phyloP scores from a whole-genome alignment of 2,329 filamentous ascomycete genomes.

The Paraconiothyrium brasiliense region DNA sequence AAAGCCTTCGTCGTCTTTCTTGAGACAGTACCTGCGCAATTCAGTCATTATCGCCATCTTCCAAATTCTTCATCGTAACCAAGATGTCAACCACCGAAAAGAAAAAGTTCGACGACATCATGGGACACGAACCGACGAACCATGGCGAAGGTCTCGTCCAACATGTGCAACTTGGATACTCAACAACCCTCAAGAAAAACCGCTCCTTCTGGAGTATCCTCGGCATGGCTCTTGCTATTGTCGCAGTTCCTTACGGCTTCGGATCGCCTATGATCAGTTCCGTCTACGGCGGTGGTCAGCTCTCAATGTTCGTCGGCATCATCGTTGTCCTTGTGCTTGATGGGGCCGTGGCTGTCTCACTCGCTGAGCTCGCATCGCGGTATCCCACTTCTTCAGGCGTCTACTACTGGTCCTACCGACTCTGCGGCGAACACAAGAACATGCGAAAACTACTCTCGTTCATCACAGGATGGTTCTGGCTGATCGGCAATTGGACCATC shows the following conservation, averaged over 20 bases:
- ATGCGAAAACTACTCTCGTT: slow-evolving; percentile 19
- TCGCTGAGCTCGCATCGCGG: slow-evolving; percentile 21
- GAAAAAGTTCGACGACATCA: slow-evolving; percentile 4
- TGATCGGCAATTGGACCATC: slow-evolving; percentile 24
- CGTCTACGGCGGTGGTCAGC: slow-evolving; percentile 12
- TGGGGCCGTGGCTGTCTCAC: slow-evolving; percentile 19
- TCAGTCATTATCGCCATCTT: neutral
- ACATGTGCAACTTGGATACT: slow-evolving; percentile 12
- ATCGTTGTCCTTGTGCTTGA: slow-evolving; percentile 15
- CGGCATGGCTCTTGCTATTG: slow-evolving; percentile 7
- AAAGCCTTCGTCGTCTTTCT: neutral
- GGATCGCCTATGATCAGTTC: slow-evolving; percentile 8
- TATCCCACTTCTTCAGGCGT: slow-evolving; percentile 22
- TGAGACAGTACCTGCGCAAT: neutral
- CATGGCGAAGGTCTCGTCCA: slow-evolving; percentile 7
- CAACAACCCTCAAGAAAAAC: slow-evolving; percentile 7
- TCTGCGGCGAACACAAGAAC: slow-evolving; percentile 11
- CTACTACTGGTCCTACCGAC: slow-evolving; percentile 22
- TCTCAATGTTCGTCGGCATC: slow-evolving; percentile 13
- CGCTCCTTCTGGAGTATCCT: slow-evolving; percentile 12
- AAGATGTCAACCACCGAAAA: slow-evolving; percentile 7
- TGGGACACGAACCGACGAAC: slow-evolving; percentile 1
- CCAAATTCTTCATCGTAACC: neutral
- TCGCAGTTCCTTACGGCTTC: slow-evolving; percentile 10
- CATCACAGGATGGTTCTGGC: slow-evolving; percentile 21